Base-by-base conservation (phyloP, 192 early-diverging fungal species). In the Allomyces macrogynus region DNA sequence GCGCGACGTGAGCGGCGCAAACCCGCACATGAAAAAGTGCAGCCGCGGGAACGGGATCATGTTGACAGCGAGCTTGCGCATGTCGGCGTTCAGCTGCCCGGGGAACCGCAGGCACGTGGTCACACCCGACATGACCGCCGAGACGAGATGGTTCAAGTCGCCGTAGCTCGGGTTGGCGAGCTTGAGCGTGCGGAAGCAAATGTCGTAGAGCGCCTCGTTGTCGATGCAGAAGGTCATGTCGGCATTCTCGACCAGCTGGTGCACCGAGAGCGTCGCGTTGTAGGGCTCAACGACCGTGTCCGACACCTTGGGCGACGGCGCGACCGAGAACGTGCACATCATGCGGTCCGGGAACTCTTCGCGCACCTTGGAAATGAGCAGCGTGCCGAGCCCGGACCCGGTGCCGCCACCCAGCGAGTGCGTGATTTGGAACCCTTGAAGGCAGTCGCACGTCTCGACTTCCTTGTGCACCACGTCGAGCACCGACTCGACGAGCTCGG, bases 31-130 rank as follows among this genome's bases (percentile, higher is more conserved):
- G 80, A 96, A 91, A 81, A 98, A 98, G 80, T 98, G 93, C 65
- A 98, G 87, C 86, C 95, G 95, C 66, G 93, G 93, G 81, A 93
- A 96, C 62, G 95, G 95, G 64, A 95, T 90, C 88, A 95, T 82
- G 83, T 92, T 91, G 69, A 92, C 90, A 23, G 91, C 89, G 70
- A 99, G 84, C 81, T 99, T 92, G 74, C 90, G 86, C 74, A 99
- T 78, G 72, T 99, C 93, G 68, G 90, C 89, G 73, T 99, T 96
- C 70, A 93, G 84, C 75, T 89, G 87, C 43, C 92, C 92, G 44
- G 88, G 87, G 79, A 91, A 91, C 65, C 89, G 86, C 66, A 91
- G 83, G 43, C 83, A 89, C 26, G 84, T 78, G 5, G 86, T 88
- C 43, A 88, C 83, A 64, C 82, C 82, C 10, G 80, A 81, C 73